phyloP scores from a whole-genome alignment of 2,329 filamentous ascomycete genomes.

The Fusarium falciforme region DNA sequence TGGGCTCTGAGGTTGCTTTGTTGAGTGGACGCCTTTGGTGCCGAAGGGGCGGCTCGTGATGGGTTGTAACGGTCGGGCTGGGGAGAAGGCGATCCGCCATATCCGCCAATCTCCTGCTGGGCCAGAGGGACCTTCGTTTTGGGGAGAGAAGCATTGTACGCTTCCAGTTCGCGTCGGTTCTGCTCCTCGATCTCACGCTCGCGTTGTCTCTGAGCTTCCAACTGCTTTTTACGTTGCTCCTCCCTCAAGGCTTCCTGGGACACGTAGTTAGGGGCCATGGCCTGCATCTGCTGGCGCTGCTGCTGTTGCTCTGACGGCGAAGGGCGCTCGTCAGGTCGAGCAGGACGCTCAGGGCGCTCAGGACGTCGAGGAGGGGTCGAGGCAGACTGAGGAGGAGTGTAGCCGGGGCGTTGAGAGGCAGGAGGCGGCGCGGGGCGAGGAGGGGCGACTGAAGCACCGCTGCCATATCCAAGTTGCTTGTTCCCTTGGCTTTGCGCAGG shows the following conservation, averaged over 20 bases:
- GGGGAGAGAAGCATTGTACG: conserved; percentile 89
- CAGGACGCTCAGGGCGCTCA: conserved; percentile 53
- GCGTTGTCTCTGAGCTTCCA: conserved; percentile 66
- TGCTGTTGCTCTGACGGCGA: conserved; percentile 58
- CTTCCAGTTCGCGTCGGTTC: conserved; percentile 80
- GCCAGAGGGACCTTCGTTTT: conserved; percentile 83
- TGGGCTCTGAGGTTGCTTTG: conserved; percentile 74
- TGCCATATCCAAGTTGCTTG: conserved; percentile 71
- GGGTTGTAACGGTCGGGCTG: conserved; percentile 84
- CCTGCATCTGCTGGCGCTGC: conserved; percentile 69
- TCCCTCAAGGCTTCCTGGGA: conserved; percentile 63
- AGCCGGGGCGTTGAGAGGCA: conserved; percentile 57
- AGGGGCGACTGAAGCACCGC: conserved; percentile 71
- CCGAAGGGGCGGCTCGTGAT: conserved; percentile 83
- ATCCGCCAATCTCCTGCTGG: conserved; percentile 86
- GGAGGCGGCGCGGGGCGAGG: conserved; percentile 71
- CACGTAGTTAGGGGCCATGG: conserved; percentile 65
- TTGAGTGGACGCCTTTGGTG: conserved; percentile 70
- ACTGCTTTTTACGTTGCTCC: conserved; percentile 71
- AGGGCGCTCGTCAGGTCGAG: conserved; percentile 51
- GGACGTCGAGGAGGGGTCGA: conserved; percentile 58
- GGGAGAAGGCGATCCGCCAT: conserved; percentile 53
- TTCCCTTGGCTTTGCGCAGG: conserved; percentile 66
- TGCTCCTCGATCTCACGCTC: conserved; percentile 71
- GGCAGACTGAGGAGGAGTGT: conserved; percentile 53